Evolutionary conservation across 1,139 yeast genomes (phyloP).

Genomic region (Lodderomyces parapsilosis): DNA sequence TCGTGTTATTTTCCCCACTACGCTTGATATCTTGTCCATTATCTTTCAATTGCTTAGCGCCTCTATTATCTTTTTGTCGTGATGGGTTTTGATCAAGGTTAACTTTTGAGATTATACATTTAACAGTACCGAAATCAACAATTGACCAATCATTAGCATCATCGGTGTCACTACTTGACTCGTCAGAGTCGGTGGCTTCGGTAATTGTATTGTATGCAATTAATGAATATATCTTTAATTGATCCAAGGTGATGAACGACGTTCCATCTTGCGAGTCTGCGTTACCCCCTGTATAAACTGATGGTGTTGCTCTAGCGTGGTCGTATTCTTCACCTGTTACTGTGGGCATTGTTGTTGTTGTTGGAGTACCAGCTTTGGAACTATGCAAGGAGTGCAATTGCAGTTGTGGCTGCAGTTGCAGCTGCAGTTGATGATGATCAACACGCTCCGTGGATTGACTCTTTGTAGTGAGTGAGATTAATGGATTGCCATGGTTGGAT

Average conservation of each 20-base stretch:
- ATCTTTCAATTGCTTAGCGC: neutral
- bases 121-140: slow-evolving; percentile 8
- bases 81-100: neutral
- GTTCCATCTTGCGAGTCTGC: neutral
- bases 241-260: slow-evolving; percentile 6
- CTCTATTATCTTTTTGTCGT: neutral
- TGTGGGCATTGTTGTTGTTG: neutral
- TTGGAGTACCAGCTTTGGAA: slow-evolving; percentile 1
- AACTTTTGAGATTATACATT: slow-evolving; percentile 5
- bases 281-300: neutral
- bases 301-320: neutral
- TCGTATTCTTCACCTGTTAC: neutral
- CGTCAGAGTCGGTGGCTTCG: neutral
- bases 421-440: neutral
- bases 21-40: slow-evolving; percentile 1
- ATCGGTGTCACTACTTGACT: neutral
- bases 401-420: neutral
- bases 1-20: neutral
- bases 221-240: slow-evolving; percentile 4
- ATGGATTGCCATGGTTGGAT: slow-evolving; percentile 41
- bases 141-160: slow-evolving; percentile 8
- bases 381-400: neutral
- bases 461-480: slow-evolving; percentile 33
- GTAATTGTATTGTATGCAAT: slow-evolving; percentile 4
- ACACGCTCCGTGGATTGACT: slow-evolving; percentile 12